Evolutionary conservation across 306 rosid genomes (phyloP), one percentile per base, ranked within the genome.

Genomic region (Lupinus albus): DNA sequence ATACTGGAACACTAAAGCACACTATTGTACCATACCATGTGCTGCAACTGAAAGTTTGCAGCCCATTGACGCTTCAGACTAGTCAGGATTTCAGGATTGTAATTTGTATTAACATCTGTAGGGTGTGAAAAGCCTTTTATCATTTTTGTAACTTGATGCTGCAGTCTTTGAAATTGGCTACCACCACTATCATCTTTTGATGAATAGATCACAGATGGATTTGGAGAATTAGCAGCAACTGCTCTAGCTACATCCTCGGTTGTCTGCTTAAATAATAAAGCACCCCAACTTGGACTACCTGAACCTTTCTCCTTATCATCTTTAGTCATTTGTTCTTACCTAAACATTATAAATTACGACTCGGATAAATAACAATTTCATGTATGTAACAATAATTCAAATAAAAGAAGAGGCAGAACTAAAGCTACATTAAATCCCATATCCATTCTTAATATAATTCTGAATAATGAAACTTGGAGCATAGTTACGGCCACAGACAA

Each of bases 1-100:
- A 64, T 12, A 41, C 38, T 25, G 30, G 74, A 33, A 44, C 53
- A 63, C 33, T 16, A 15, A 50, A 73, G 51, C 47, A 20, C 16
- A 42, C 35, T 13, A 33, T 1, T 61, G 50, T 50, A 74, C 50
- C 52, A 42, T 77, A 78, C 82, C 83, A 67, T 47, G 64, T 82
- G 57, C 63, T 89, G 91, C 79, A 89, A 75, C 81, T 91, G 96
- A 81, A 84, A 85, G 78, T 71, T 87, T 62, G 95, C 92, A 47
- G 92, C 95, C 97, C 97, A 92, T 79, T 87, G 96, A 42, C 96
- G 96, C 88, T 92, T 92, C 63, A 75, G 91, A 73, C 86, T 89
- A 55, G 96, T 92, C 67, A 92, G 73, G 73, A 89, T 74, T 84
- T 92, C 97, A 15, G 97, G 97, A 78, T 92, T 92, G 72, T 92